phyloP scores from a whole-genome alignment of 1,284 basidiomycete genomes.

The Termitomyces sp. region DNA sequence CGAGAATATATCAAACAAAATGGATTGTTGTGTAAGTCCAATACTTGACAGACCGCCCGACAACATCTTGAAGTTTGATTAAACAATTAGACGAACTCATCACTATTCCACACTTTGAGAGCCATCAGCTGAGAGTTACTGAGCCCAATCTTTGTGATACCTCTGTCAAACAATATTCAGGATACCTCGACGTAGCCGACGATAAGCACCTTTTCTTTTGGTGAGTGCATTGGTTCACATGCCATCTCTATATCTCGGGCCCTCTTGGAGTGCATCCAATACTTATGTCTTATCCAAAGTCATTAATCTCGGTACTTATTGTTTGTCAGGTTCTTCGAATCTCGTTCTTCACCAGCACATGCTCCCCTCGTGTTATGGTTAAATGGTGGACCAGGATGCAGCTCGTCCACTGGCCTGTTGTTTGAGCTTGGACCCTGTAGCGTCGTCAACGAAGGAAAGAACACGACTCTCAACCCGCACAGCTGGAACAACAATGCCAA shows the following conservation, averaged over 20 bases:
- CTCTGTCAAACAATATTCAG: constrained; percentile 81
- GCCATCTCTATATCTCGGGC: background rate
- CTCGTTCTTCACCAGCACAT: constrained; percentile 62
- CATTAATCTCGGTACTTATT: constrained; percentile 8
- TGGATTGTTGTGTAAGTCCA: constrained; percentile 50
- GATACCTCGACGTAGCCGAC: constrained; percentile 84
- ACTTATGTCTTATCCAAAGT: too few species aligned
- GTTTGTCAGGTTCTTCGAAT: constrained; percentile 75
- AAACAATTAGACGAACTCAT: constrained; percentile 61
- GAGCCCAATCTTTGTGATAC: constrained; percentile 78
- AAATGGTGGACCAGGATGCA: constrained; percentile 81
- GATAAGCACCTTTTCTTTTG: constrained; percentile 88
- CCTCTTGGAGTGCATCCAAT: background rate
- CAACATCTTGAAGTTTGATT: background rate
- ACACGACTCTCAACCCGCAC: constrained; percentile 69
- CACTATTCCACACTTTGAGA: constrained; percentile 63
- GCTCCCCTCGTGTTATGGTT: constrained; percentile 88
- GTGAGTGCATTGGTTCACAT: constrained; percentile 32
- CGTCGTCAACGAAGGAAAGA: constrained; percentile 51
- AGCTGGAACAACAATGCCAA: constrained; percentile 69
- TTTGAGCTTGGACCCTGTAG: constrained; percentile 61
- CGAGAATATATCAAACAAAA: constrained; percentile 65
- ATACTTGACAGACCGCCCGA: background rate
- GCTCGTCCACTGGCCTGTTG: constrained; percentile 74
- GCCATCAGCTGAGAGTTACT: constrained; percentile 69